Conservation (phyloP, 2,329 filamentous ascomycete genomes). For the Neoscytalidium dimidiatum region DNA sequence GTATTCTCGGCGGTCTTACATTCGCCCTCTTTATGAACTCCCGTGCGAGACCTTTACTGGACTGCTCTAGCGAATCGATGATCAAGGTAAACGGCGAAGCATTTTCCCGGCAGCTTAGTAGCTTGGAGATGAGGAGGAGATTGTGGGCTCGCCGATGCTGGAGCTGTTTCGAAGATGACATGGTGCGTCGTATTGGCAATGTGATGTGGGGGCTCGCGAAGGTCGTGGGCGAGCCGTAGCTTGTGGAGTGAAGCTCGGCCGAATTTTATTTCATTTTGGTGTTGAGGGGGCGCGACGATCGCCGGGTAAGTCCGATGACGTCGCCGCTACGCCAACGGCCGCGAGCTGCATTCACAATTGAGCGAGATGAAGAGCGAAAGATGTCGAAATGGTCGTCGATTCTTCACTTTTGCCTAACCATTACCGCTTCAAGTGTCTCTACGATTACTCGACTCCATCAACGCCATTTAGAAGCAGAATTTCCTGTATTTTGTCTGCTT, state of each 20-base stretch:
- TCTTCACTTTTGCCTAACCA: no score
- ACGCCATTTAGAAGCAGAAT: no score
- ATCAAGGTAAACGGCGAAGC: conserved; percentile 85
- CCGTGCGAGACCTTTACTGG: conserved; percentile 65
- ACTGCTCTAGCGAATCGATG: conserved; percentile 83
- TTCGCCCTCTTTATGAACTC: conserved; percentile 78
- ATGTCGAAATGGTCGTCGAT: neutral
- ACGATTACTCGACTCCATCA: no score
- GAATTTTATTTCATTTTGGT: conserved; percentile 16
- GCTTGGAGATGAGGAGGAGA: conserved; percentile 77
- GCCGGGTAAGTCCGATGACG: conserved; percentile 6
- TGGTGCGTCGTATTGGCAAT: conserved; percentile 19
- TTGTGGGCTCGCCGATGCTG: conserved; percentile 79
- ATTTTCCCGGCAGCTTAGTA: conserved; percentile 72
- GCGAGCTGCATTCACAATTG: neutral
- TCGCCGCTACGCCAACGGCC: no score
- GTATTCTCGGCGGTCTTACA: conserved; percentile 47
- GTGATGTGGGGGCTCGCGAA: no score
- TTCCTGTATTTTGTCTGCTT: no score
- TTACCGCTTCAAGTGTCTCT: no score
- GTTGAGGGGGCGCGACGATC: neutral
- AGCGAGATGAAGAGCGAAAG: neutral
- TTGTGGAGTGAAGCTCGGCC: neutral
- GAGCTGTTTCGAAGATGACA: conserved; percentile 24
- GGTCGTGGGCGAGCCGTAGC: no score